Evolutionary conservation across 2,329 filamentous ascomycete species (phyloP), one percentile per base, ranked within the genome.

Genomic region (Didymella lethalis): DNA sequence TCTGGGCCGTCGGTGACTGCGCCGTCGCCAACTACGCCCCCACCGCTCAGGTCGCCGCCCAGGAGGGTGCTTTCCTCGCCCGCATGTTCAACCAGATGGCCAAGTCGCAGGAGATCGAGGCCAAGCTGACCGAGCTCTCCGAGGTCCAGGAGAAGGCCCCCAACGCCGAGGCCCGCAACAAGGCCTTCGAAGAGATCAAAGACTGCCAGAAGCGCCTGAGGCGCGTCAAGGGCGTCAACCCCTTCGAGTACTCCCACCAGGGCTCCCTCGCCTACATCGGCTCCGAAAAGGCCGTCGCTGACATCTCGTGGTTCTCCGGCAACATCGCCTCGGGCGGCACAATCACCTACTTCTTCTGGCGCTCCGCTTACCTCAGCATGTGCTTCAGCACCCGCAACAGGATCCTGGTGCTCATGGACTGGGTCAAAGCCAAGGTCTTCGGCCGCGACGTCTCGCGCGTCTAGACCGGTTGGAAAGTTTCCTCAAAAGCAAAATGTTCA

Each of bases 71-170:
- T 74, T 99, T 98, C 87, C 86, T 99, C 36, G 95, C 93, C 40
- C 89, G 92, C 64, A 88, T 99, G 61, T 97, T 99, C 85, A 99
- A 99, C 85, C 96, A 95, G 80, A 97, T 98, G 92, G 95, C 93
- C 77, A 96, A 93, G 86, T 96, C 92, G 2, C 90, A 96, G 73
- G 82, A 85, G 49, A 88, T 97, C 64, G 93, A 98, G 83, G 69
- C 78, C 34, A 86, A 93, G 74, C 86, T 99, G 57, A 83, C 86
- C 63, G 81, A 88, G 54, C 86, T 98, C 18, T 87, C 87, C 20
- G 79, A 82, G 5, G 75, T 75, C 10, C 83, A 85, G 66, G 84
- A 85, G 71, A 87, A 89, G 71, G 84, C 88, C n/a, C 88, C 92
- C 54, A 88, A 88, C 67, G 82, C 85, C 49, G 85, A 87, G 32